Evolutionary conservation across 495 filamentous ascomycete genomes (phyloP).

Genomic region (Geoglossum glabrum): DNA sequence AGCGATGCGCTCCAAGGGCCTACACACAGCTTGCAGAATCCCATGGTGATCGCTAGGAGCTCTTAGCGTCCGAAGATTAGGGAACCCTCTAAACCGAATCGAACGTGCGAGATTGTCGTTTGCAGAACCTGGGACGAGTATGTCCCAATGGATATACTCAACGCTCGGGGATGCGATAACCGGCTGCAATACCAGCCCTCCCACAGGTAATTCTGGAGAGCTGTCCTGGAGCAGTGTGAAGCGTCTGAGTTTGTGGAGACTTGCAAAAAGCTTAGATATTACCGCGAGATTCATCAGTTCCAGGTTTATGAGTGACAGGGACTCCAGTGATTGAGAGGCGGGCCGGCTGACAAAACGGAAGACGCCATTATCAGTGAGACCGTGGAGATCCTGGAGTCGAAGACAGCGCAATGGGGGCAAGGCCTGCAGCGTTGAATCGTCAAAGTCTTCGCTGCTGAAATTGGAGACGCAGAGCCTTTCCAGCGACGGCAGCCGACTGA

Average conservation of each 20-base stretch:
- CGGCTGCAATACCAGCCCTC: conserved; percentile 40
- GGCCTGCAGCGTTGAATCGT: conserved; percentile 43
- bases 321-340: conserved; percentile 32
- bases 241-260: conserved; percentile 36
- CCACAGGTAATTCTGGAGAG: conserved; percentile 29
- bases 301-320: conserved; percentile 44
- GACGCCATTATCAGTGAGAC: conserved; percentile 59
- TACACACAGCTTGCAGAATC: conserved; percentile 48
- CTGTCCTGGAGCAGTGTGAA: conserved; percentile 53
- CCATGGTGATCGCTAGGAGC: conserved; percentile 59
- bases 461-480: conserved; percentile 55
- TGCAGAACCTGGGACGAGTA: conserved; percentile 34
- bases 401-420: conserved; percentile 56
- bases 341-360: conserved; percentile 44
- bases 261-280: conserved; percentile 55
- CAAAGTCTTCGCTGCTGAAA: conserved; percentile 52
- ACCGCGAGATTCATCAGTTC: conserved; percentile 44
- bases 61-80: conserved; percentile 42
- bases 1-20: conserved; percentile 30
- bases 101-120: conserved; percentile 54
- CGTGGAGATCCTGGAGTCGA: conserved; percentile 53
- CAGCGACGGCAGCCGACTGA: conserved; percentile 47
- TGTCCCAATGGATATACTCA: conserved; percentile 63
- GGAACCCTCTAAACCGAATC: conserved; percentile 51
- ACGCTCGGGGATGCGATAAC: conserved; percentile 49